A percentile compares a stretch with the other conserved stretches of the same genome.
Conservation (phyloP, 352 stramenopile species). For the Globisporangium cylindrosporum region DNA sequence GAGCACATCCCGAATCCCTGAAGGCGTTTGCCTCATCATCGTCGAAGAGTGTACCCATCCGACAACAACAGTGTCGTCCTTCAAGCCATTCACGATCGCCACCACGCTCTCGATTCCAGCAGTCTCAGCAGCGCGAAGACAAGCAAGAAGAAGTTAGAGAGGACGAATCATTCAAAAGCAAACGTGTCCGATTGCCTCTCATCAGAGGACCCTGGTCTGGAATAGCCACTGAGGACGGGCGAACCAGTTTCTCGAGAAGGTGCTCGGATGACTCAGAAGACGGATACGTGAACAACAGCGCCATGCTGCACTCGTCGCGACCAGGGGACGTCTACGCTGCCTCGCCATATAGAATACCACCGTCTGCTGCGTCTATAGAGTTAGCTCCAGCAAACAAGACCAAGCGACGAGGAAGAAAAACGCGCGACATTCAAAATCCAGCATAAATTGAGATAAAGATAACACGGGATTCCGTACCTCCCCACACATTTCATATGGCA, state of each 20-base stretch:
- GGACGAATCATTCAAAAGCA: neutral
- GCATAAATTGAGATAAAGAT: constrained; percentile 14
- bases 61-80: constrained; percentile 4
- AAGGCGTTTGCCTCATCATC: neutral
- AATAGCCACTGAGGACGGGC: neutral
- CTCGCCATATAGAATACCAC: constrained; percentile 23
- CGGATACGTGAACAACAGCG: constrained; percentile 7
- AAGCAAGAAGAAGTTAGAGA: neutral
- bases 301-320: constrained; percentile 5
- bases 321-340: constrained; percentile 18
- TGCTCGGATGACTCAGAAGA: constrained; percentile 4
- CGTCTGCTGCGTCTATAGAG: constrained; percentile 1
- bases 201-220: neutral
- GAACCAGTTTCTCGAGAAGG: constrained; percentile 10
- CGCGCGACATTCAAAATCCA: neutral
- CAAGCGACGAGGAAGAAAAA: neutral
- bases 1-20: neutral
- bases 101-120: constrained; percentile 4
- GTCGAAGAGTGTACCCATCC: neutral
- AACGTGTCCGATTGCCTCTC: constrained; percentile 6
- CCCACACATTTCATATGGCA: neutral
- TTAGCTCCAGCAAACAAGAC: neutral
- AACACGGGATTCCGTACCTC: neutral
- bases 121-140: neutral
- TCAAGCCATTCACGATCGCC: constrained; percentile 9